A percentile compares a stretch with the other conserved stretches of the same genome.
phyloP scores from a whole-genome alignment of 768 basidiomycete genomes.

The Boletellus emodensis region DNA sequence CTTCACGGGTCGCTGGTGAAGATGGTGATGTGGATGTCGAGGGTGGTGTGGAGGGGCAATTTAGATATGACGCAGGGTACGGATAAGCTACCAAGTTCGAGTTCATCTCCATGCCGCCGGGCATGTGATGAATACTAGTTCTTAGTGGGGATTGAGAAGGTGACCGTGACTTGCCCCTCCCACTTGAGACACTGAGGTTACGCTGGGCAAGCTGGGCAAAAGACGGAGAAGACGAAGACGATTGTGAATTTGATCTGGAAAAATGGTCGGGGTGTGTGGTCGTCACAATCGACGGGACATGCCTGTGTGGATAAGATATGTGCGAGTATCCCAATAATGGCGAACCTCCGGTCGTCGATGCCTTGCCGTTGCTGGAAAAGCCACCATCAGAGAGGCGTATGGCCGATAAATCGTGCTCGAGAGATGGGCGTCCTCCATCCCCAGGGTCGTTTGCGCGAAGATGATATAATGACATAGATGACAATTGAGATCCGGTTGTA shows the following conservation, averaged over 20 bases:
- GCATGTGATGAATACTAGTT: constrained; percentile 15
- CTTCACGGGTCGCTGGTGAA: constrained; percentile 28
- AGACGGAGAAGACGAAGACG: constrained; percentile 9
- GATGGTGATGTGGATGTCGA: constrained; percentile 53
- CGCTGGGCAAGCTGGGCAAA: constrained; percentile 24
- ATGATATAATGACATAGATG: constrained; percentile 34
- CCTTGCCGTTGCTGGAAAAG: constrained; percentile 6
- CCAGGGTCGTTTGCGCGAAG: constrained; percentile 16
- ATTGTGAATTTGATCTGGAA: constrained; percentile 13
- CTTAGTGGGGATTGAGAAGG: constrained; percentile 31
- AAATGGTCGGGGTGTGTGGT: constrained; percentile 30
- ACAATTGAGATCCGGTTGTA: constrained; percentile 28
- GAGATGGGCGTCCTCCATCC: constrained; percentile 12
- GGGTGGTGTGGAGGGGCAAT: constrained; percentile 56
- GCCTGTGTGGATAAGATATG: constrained; percentile 37
- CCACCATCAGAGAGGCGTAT: constrained; percentile 17
- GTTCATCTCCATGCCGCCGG: constrained; percentile 14
- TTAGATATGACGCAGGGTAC: constrained; percentile 37
- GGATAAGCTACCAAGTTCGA: constrained; percentile 7
- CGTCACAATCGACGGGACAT: constrained; percentile 48
- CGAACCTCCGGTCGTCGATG: constrained; percentile 5
- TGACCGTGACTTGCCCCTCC: constrained; percentile 28
- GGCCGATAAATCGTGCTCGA: constrained; percentile 21
- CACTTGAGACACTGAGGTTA: constrained; percentile 19
- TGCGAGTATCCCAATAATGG: constrained; percentile 18